phyloP scores from a whole-genome alignment of 2,329 filamentous ascomycete genomes.

The Diaporthe sp. region DNA sequence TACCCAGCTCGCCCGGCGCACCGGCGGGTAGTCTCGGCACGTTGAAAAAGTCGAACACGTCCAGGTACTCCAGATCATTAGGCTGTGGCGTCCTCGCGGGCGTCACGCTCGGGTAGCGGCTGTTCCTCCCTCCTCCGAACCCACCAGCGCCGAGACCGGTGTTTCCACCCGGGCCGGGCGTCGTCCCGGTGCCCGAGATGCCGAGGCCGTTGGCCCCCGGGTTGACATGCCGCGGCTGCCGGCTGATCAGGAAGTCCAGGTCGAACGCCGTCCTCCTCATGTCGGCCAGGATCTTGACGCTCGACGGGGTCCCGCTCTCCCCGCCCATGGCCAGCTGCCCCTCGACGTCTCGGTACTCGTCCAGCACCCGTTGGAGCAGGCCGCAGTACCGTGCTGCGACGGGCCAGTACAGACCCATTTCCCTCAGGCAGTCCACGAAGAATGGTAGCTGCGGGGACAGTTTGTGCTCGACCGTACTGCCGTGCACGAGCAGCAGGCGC shows the following conservation, averaged over 20 bases:
- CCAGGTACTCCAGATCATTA: constrained; percentile 90
- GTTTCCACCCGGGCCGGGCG: constrained; percentile 9
- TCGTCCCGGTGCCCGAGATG: constrained; percentile 7
- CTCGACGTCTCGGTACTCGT: constrained; percentile 87
- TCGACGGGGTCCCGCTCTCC: constrained; percentile 76
- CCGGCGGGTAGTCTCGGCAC: constrained; percentile 78
- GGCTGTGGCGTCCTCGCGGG: constrained; percentile 78
- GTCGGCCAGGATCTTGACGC: constrained; percentile 88
- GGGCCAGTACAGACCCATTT: constrained; percentile 87
- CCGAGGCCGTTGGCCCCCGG: constrained; percentile 35
- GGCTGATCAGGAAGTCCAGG: constrained; percentile 88
- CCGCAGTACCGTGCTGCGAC: constrained; percentile 86
- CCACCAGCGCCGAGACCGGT: constrained; percentile 41
- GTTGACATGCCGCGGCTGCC: constrained; percentile 73
- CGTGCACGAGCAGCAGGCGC: constrained; percentile 87
- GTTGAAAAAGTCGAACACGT: constrained; percentile 97
- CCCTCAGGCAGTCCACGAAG: constrained; percentile 84
- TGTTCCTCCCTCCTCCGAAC: constrained; percentile 50
- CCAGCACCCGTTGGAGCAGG: constrained; percentile 84
- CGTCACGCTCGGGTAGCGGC: constrained; percentile 66
- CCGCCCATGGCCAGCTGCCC: constrained; percentile 71
- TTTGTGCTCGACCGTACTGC: constrained; percentile 88
- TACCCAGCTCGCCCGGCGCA: constrained; percentile 48
- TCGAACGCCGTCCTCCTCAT: constrained; percentile 94
- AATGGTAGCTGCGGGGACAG: constrained; percentile 84